A percentile compares a stretch with the other conserved stretches of the same genome.
Conservation (phyloP, 2,329 filamentous ascomycete species). For the Stachybotrys echinatus region DNA sequence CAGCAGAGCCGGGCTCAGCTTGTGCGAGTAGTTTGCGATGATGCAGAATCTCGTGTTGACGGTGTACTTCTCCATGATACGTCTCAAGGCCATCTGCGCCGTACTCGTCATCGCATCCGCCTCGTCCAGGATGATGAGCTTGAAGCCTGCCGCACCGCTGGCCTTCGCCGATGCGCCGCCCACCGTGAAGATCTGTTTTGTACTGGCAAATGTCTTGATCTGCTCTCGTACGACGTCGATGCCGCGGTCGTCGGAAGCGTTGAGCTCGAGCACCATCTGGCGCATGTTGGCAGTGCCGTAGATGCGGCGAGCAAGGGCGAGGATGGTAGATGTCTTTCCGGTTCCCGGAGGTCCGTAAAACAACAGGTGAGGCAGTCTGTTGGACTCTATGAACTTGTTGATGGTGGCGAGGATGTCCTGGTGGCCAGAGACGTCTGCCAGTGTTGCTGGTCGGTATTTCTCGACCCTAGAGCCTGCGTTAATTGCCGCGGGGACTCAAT, state of each 20-base stretch:
- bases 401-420: constrained; percentile 96
- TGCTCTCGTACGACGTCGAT: constrained; percentile 98
- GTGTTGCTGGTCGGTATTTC: constrained; percentile 86
- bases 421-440: constrained; percentile 92
- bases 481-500: background rate
- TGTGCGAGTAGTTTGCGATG: constrained; percentile 98
- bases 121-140: constrained; percentile 96
- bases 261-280: constrained; percentile 97
- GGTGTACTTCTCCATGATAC: constrained; percentile 99
- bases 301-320: constrained; percentile 87
- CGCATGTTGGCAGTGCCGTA: constrained; percentile 90
- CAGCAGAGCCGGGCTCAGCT: constrained; percentile 85
- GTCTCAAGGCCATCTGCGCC: constrained; percentile 91
- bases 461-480: constrained; percentile 63
- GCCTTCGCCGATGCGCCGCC: constrained; percentile 34
- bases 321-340: constrained; percentile 93
- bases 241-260: constrained; percentile 93
- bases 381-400: constrained; percentile 94
- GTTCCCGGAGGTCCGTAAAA: constrained; percentile 96
- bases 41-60: constrained; percentile 97
- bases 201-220: constrained; percentile 98
- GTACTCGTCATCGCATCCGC: constrained; percentile 99
- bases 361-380: constrained; percentile 89
- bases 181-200: constrained; percentile 87
- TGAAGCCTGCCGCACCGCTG: constrained; percentile 67